Evolutionary conservation across 2,329 filamentous ascomycete genomes (phyloP).

Genomic region (Lecanicillium sp.): DNA sequence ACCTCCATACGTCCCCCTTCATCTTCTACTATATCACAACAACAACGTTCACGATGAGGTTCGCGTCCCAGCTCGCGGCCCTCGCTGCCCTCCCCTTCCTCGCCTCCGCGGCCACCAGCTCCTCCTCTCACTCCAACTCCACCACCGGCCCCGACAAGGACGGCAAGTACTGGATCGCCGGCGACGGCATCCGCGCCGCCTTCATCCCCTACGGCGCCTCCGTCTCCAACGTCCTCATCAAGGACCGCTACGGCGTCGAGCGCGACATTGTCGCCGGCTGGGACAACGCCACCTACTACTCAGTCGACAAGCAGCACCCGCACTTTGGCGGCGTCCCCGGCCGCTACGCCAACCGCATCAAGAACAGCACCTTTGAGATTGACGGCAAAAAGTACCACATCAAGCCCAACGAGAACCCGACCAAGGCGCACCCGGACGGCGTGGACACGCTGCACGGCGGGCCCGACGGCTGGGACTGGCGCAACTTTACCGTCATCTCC

Average conservation of each 20-base stretch:
- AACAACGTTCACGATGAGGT: slow-evolving; percentile 18
- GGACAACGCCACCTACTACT: slow-evolving; percentile 70
- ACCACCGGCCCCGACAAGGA: slow-evolving; percentile 42
- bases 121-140: slow-evolving; percentile 15
- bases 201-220: slow-evolving; percentile 73
- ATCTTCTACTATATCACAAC: neutral
- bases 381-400: slow-evolving; percentile 57
- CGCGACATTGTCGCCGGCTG: slow-evolving; percentile 69
- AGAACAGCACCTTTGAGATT: slow-evolving; percentile 66
- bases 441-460: slow-evolving; percentile 65
- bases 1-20: too few species aligned
- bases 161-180: slow-evolving; percentile 67
- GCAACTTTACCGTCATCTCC: slow-evolving; percentile 70
- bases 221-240: slow-evolving; percentile 64
- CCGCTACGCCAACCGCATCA: slow-evolving; percentile 76
- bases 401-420: slow-evolving; percentile 57
- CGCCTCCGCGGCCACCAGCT: slow-evolving; percentile 11
- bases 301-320: slow-evolving; percentile 56
- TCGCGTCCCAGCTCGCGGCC: slow-evolving; percentile 14
- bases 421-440: slow-evolving; percentile 42
- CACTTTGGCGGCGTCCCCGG: slow-evolving; percentile 70
- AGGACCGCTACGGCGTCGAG: slow-evolving; percentile 60
- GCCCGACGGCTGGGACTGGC: slow-evolving; percentile 67
- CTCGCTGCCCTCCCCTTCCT: slow-evolving; percentile 17
- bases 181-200: slow-evolving; percentile 57